These are phyloP conservation scores for Barnettozyma botsteinii DNA, from an alignment of 805 yeast species.

Conservation along the genomic window DNA sequence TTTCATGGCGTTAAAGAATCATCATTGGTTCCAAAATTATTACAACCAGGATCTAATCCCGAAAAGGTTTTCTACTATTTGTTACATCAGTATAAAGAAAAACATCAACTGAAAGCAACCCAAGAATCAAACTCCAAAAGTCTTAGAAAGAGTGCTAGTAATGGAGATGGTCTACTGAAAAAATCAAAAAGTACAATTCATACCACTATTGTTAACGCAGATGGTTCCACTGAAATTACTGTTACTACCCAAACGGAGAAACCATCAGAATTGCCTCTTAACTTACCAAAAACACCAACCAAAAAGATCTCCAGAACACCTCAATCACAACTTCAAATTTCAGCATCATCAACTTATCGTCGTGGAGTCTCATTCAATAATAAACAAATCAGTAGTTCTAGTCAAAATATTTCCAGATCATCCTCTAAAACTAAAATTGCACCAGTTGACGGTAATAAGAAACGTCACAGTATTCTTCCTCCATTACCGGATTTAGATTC, in stretches of 20 bases:
- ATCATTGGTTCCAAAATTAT: constrained; percentile 46
- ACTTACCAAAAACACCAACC: constrained; percentile 14
- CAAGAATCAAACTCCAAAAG: constrained; percentile 14
- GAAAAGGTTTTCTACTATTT: constrained; percentile 81
- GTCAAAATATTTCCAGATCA: constrained; percentile 19
- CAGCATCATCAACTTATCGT: constrained; percentile 28
- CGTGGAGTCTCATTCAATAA: constrained; percentile 28
- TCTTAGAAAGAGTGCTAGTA: no score
- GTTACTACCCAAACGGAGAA: constrained; percentile 6
- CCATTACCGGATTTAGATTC: constrained; percentile 24
- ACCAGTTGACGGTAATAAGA: constrained; percentile 13
- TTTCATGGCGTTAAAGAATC: constrained; percentile 72
- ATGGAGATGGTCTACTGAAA: no score
- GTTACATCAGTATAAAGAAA: constrained; percentile 65
- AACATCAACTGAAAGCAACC: constrained; percentile 36
- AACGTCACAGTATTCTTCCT: constrained; percentile 25
- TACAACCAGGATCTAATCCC: constrained; percentile 53
- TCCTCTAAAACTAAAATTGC: constrained; percentile 20
- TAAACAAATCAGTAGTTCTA: constrained; percentile 11
- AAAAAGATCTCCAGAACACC: constrained; percentile 20
- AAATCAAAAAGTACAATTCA: constrained; percentile 36
- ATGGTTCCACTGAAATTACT: constrained; percentile 23
- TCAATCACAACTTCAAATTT: constrained; percentile 25
- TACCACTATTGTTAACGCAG: constrained; percentile 33
- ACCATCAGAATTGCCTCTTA: constrained; percentile 9